phyloP scores from a whole-genome alignment of 345 rosid genomes.

The Ricinus communis region DNA sequence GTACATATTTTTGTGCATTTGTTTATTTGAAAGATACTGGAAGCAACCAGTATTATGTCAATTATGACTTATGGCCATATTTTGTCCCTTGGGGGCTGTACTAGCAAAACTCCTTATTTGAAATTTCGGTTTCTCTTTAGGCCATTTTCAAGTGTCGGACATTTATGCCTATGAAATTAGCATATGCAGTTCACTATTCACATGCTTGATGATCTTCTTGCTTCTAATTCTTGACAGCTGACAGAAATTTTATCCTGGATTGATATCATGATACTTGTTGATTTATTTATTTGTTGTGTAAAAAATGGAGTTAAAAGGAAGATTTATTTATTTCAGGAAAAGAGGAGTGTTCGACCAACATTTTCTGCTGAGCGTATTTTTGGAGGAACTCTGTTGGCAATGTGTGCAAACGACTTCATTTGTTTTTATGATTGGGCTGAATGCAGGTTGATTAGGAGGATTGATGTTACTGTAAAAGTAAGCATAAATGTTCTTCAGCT shows the following conservation, averaged over 20 bases:
- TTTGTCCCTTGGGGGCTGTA: not conserved
- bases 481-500: slow-evolving; percentile 29
- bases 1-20: not conserved
- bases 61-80: not conserved
- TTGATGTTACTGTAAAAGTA: slow-evolving; percentile 98
- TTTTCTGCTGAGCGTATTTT: slow-evolving; percentile 86
- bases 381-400: slow-evolving; percentile 93
- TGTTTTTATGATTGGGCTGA: slow-evolving; percentile 99
- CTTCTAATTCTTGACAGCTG: not conserved
- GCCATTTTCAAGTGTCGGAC: not conserved
- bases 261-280: not conserved
- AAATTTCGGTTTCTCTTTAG: not conserved
- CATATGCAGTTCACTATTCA: not conserved
- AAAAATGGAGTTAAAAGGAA: slow-evolving; percentile 22
- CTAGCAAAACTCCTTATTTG: not conserved
- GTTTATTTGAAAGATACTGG: slow-evolving; percentile 3
- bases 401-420: slow-evolving; percentile 97
- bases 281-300: not conserved
- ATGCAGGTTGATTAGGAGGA: slow-evolving; percentile 93
- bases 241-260: not conserved
- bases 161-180: not conserved
- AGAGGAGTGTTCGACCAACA: slow-evolving; percentile 84
- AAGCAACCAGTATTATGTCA: not conserved
- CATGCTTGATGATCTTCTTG: not conserved
- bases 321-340: slow-evolving; percentile 68